These are phyloP conservation scores for Cytidiella melzeri DNA, from an alignment of 768 basidiomycete genomes.

Conservation along the genomic window DNA sequence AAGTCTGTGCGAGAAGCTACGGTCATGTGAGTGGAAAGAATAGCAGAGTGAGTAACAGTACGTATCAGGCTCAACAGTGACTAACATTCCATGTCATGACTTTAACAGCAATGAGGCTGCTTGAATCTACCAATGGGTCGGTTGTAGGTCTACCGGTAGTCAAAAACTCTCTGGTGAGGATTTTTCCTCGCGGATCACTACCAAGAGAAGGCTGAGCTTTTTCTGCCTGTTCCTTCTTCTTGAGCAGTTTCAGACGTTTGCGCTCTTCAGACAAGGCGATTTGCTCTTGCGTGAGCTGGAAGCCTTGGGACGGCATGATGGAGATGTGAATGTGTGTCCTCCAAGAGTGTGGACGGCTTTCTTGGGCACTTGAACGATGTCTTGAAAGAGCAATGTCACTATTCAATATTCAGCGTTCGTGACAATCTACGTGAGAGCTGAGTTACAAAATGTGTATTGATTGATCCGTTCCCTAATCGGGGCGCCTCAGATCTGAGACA, in stretches of 20 bases:
- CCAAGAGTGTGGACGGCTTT: too few relatives aligned
- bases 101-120: slow-evolving; percentile 28
- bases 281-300: slow-evolving; percentile 46
- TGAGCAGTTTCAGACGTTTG: slow-evolving; percentile 43
- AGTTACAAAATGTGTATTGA: too few relatives aligned
- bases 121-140: not conserved
- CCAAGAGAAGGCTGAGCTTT: slow-evolving; percentile 10
- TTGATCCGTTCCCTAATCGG: too few relatives aligned
- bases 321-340: too few relatives aligned
- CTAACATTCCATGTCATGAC: slow-evolving; percentile 83
- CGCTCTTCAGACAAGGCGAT: slow-evolving; percentile 46
- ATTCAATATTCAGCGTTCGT: too few relatives aligned
- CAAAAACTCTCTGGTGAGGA: slow-evolving; percentile 35
- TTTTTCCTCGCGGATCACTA: slow-evolving; percentile 17
- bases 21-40: slow-evolving; percentile 9
- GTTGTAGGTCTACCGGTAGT: not conserved
- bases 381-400: too few relatives aligned
- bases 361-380: too few relatives aligned
- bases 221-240: slow-evolving; percentile 22
- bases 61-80: slow-evolving; percentile 16
- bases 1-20: slow-evolving; percentile 71
- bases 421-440: too few relatives aligned
- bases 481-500: too few relatives aligned
- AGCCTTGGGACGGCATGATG: too few relatives aligned
- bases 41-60: not conserved